Evolutionary conservation across 345 rosid species (phyloP), one percentile per base, ranked within the genome.

Genomic region (Salix viminalis): DNA sequence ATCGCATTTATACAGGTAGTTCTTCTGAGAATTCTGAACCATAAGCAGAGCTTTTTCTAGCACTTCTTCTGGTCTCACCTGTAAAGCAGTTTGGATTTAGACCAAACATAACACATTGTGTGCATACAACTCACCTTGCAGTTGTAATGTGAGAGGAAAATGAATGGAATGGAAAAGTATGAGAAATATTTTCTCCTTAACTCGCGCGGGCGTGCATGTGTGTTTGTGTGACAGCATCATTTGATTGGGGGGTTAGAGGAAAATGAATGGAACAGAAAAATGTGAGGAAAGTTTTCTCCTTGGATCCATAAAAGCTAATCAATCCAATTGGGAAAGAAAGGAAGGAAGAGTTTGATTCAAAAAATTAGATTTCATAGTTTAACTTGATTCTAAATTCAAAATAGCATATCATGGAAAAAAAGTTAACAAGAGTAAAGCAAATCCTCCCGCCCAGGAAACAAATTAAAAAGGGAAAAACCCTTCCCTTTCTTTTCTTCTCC

Each of bases 41-140:
- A 94, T 89, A 67, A 81, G 69, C 76, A 96, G 85, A 85, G 99
- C 97, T 70, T 88, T 92, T 83, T 91, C 99, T 70, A 96, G 88
- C 74, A 94, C 96, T 75, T 92, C 98, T 87, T 94, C 99, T 73
- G 99, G 96, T 76, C 99, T 91, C 70, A 96, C 99, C 99, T 96
- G 89, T 75, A 80, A 76, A 71, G 64, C 56, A 77, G 39, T 2
- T 70, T 56, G 12, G 32, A 81, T 39, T 74, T 13, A 19, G 28
- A 42, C 34, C 68, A 79, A 74, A 37, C 39, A 37, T 58, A 52
- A 26, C 67, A n/a, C 52, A 37, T 34, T 32, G 19, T 77, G 36
- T 52, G 76, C 12, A 5, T n/a, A 7, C 4, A 58, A 10, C 61
- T 56, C 64, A 58, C n/a, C 64, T 58, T 58, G 23, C 24, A 2